These are phyloP conservation scores for Selenicereus undatus DNA, from an alignment of 148 eudicot species.

Conservation along the genomic window DNA sequence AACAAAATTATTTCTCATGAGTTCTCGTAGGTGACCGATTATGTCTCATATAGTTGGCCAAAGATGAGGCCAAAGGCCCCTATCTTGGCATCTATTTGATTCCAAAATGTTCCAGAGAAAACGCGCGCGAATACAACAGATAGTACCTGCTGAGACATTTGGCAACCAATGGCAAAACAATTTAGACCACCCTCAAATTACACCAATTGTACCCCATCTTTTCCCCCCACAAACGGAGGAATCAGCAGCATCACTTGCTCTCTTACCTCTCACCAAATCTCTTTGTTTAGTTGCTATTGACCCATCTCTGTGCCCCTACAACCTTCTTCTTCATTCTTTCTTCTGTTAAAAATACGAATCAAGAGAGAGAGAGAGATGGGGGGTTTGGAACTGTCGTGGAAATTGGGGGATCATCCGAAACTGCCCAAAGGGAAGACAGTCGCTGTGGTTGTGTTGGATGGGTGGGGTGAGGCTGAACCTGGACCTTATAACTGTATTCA, in stretches of 20 bases:
- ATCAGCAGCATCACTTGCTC: background rate
- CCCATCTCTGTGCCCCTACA: background rate
- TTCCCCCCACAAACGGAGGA: too few relatives aligned
- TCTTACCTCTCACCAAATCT: background rate
- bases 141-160: background rate
- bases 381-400: slow-evolving; percentile 50
- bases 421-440: slow-evolving; percentile 53
- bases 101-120: background rate
- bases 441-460: slow-evolving; percentile 58
- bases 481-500: slow-evolving; percentile 55
- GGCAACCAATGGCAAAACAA: background rate
- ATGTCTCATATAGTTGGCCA: too few relatives aligned
- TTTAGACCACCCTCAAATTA: background rate
- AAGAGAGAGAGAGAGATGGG: slow-evolving; percentile 34
- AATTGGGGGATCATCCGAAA: slow-evolving; percentile 55
- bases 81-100: background rate
- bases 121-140: background rate
- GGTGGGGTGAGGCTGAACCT: slow-evolving; percentile 66
- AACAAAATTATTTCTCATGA: too few relatives aligned
- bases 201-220: background rate
- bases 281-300: background rate
- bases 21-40: too few relatives aligned
- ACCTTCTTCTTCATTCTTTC: background rate
- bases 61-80: too few relatives aligned
- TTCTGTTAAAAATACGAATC: background rate